Evolutionary conservation across 2,329 filamentous ascomycete species (phyloP).

Genomic region (Penicillium thymicola): DNA sequence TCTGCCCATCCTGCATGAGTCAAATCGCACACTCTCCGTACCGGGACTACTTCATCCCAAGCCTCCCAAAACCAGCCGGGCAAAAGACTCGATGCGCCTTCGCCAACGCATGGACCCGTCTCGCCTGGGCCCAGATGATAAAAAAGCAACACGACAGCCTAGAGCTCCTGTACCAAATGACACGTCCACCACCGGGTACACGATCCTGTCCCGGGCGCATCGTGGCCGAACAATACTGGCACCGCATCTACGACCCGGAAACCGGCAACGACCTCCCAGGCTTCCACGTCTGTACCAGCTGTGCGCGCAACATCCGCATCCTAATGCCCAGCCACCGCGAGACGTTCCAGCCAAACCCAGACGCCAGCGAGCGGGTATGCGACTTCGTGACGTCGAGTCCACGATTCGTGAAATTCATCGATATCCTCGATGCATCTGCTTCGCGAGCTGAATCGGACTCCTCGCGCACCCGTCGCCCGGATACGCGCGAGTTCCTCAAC

Average conservation of each 20-base stretch:
- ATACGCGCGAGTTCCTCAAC: conserved; percentile 62
- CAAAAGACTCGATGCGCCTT: conserved; percentile 71
- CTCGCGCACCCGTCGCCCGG: conserved; percentile 40
- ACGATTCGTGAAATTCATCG: conserved; percentile 56
- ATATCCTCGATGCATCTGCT: conserved; percentile 55
- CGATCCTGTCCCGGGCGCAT: conserved; percentile 57
- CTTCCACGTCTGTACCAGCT: conserved; percentile 73
- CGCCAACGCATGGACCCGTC: conserved; percentile 74
- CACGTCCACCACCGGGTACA: conserved; percentile 57
- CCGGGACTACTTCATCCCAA: conserved; percentile 62
- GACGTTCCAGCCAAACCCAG: conserved; percentile 55
- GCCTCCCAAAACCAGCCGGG: conserved; percentile 56
- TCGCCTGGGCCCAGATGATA: conserved; percentile 77
- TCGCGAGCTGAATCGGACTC: conserved; percentile 33
- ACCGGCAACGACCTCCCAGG: conserved; percentile 62
- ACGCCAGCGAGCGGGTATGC: conserved; percentile 58
- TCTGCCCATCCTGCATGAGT: conserved; percentile 78
- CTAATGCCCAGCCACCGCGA: conserved; percentile 70
- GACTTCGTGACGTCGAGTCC: conserved; percentile 63
- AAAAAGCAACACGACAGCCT: conserved; percentile 67
- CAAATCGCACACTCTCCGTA: conserved; percentile 69
- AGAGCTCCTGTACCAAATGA: conserved; percentile 66
- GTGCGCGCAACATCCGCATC: conserved; percentile 67
- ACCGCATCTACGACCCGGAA: conserved; percentile 67
- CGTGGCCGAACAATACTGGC: conserved; percentile 65